Evolutionary conservation across 2,329 filamentous ascomycete species (phyloP).

Genomic region (Talaromyces rugulosus): DNA sequence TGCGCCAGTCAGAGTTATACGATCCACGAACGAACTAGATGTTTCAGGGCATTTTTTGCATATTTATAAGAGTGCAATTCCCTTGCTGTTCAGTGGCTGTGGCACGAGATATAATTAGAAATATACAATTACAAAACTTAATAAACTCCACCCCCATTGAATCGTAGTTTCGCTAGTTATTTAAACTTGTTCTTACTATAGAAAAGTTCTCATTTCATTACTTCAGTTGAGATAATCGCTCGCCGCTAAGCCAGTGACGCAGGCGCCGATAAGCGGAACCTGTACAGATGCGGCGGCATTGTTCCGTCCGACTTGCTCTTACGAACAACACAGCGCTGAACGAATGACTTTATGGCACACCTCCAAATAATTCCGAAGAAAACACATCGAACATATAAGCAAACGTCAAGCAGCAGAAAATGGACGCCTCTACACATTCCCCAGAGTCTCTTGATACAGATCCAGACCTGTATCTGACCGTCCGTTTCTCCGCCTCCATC

Average conservation of each 20-base stretch:
- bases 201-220: neutral
- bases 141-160: neutral
- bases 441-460: constrained; percentile 16
- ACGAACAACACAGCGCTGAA: neutral
- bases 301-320: neutral
- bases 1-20: neutral
- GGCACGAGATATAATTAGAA: neutral
- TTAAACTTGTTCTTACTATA: neutral
- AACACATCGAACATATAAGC: neutral
- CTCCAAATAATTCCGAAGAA: neutral
- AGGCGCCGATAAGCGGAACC: neutral
- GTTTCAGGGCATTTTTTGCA: neutral
- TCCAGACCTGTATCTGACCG: constrained; percentile 63
- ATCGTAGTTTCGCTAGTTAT: neutral
- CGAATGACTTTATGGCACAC: neutral
- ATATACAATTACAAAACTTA: neutral
- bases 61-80: neutral
- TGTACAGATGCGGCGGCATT: neutral
- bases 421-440: neutral
- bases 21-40: neutral
- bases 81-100: neutral
- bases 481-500: constrained; percentile 84
- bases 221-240: neutral
- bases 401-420: neutral
- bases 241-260: neutral